Conservation (phyloP, 1,139 yeast species). For the Pichia sp. region DNA sequence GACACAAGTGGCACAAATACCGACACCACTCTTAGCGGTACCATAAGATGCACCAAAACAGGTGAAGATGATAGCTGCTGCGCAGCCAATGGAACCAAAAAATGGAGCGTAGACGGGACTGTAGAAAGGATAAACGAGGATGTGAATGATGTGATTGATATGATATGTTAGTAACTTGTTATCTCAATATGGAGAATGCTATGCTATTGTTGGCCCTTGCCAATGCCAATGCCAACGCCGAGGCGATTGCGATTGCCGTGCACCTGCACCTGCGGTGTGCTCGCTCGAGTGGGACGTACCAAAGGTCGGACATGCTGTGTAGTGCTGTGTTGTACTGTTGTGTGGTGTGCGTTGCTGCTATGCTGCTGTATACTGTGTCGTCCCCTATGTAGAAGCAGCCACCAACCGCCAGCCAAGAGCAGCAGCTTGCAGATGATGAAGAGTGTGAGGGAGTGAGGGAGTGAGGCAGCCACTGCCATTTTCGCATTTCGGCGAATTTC, state of each 20-base stretch:
- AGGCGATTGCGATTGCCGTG: too few relatives aligned
- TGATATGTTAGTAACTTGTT: not conserved
- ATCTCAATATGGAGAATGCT: too few relatives aligned
- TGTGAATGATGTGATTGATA: not conserved
- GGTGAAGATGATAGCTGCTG: constrained; percentile 97
- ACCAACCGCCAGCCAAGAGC: not conserved
- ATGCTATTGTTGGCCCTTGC: too few relatives aligned
- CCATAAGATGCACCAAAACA: constrained; percentile 99
- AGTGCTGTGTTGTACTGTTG: too few relatives aligned
- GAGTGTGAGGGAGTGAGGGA: not conserved
- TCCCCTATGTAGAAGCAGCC: too few relatives aligned
- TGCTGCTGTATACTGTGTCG: too few relatives aligned
- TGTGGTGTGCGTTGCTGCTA: too few relatives aligned
- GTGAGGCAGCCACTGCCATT: constrained; percentile 7
- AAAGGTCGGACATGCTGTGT: constrained; percentile 26
- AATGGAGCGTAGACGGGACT: constrained; percentile 87
- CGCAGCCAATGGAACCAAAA: constrained; percentile 98
- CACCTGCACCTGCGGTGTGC: too few relatives aligned
- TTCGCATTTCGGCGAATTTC: not conserved
- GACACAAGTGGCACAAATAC: constrained; percentile 98
- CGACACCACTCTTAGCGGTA: constrained; percentile 99
- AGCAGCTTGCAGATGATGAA: not conserved
- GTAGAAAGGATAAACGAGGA: not conserved
- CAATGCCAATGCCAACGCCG: too few relatives aligned
- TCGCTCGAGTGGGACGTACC: constrained; percentile 25